These are phyloP conservation scores for Wickerhamomyces queroliae DNA, from an alignment of 805 yeast genomes.

Conservation along the genomic window DNA sequence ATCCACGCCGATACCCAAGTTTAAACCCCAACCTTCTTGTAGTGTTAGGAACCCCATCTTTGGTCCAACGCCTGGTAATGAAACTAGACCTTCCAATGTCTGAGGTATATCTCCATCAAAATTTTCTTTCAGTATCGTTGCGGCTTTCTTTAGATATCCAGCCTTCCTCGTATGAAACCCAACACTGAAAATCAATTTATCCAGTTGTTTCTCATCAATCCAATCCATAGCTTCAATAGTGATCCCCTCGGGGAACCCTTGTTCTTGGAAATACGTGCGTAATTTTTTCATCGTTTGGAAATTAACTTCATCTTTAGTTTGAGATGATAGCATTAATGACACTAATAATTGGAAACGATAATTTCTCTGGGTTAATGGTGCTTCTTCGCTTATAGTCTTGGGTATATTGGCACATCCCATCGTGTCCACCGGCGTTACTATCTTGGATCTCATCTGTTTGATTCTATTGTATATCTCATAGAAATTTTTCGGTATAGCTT, in stretches of 20 bases:
- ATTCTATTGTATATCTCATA: conserved; percentile 51
- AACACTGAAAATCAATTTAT: conserved; percentile 63
- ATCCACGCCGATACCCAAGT: conserved; percentile 88
- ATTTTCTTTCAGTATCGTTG: conserved; percentile 41
- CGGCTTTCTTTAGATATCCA: conserved; percentile 54
- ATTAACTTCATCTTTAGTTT: conserved; percentile 86
- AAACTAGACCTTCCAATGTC: conserved; percentile 54
- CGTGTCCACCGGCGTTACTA: conserved; percentile 80
- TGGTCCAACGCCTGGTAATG: conserved; percentile 91
- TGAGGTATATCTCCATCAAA: conserved; percentile 70
- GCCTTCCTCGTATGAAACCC: conserved; percentile 88
- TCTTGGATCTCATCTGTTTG: conserved; percentile 57
- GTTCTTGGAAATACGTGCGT: conserved; percentile 38
- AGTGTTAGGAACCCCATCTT: conserved; percentile 85
- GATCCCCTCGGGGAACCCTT: conserved; percentile 45
- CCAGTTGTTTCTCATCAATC: conserved; percentile 52
- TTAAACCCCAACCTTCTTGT: conserved; percentile 77
- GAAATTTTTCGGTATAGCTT: conserved; percentile 39
- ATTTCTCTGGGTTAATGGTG: conserved; percentile 26
- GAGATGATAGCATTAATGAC: conserved; percentile 83
- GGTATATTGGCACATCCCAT: conserved; percentile 76
- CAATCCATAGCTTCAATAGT: conserved; percentile 47
- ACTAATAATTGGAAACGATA: conserved; percentile 70
- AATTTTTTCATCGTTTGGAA: conserved; percentile 63
- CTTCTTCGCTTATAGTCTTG: conserved; percentile 26